Conservation (phyloP, 1,284 basidiomycete genomes). For the Trichosporon ovoides region DNA sequence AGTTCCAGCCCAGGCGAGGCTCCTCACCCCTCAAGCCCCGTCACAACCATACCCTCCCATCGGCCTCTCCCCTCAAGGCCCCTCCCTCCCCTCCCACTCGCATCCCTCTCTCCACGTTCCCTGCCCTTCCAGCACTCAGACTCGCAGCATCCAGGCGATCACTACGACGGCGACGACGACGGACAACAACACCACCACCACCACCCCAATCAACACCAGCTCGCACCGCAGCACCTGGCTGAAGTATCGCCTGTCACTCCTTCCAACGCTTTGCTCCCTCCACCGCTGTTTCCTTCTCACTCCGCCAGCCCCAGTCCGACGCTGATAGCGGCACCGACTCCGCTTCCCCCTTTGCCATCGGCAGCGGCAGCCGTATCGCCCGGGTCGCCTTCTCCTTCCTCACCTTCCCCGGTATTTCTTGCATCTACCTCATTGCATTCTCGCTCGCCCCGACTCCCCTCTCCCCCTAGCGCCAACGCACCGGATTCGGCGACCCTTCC, state of each 20-base stretch:
- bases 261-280: background rate
- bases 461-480: background rate
- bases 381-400: background rate
- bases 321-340: background rate
- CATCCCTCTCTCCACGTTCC: background rate
- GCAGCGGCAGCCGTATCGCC: background rate
- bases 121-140: background rate
- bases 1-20: background rate
- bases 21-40: background rate
- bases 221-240: background rate
- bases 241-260: background rate
- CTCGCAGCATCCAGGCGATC: background rate
- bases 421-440: background rate
- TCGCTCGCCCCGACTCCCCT: background rate
- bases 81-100: conserved; percentile 1
- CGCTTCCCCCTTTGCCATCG: background rate
- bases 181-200: background rate
- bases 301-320: background rate
- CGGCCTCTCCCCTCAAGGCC: conserved; percentile 2
- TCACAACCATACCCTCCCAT: background rate
- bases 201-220: background rate
- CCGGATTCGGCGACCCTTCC: background rate
- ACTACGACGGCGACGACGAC: no score
- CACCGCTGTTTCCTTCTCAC: background rate
- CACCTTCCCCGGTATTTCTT: background rate